Evolutionary conservation across 495 filamentous ascomycete species (phyloP), one percentile per base, ranked within the genome.

Genomic region (Daldinia childiae): DNA sequence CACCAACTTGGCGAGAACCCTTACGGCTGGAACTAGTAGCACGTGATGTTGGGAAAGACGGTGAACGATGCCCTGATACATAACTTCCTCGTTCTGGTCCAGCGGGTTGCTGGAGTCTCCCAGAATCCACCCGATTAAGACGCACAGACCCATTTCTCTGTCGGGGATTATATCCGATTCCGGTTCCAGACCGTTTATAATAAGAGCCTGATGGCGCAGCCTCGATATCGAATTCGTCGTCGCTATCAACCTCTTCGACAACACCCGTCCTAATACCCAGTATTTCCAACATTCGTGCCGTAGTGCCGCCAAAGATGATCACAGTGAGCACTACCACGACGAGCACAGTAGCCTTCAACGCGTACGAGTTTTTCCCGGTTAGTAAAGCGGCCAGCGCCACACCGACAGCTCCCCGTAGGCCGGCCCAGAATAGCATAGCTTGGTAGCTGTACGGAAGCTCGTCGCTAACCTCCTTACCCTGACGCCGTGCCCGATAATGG

Each of bases 141-240:
- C 79, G 76, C 12, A 77, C 69, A 43, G 76, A 76, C 58, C 76
- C 76, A 66, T 77, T 77, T 58, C 51, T 79, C 66, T 84, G 82
- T 64, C 88, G 88, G n/a, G 94, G 91, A 17, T 82, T 90, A 70
- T 92, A 91, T 32, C 93, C 94, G 43, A 94, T 83, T 6, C 85
- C 92, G 41, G 81, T 85, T 50, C 85, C 90, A 65, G 88, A 87
- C 66, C 86, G 87, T 79, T 94, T 94, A 78, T 92, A 91, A 77
- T 92, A 95, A 7, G 90, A 90, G 32, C 82, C 81, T 21, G 89
- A 89, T 30, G 86, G 82, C 62, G 93, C 88, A 41, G 92, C 88
- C 77, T 99, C 95, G 62, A 97, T 99, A 76, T 99, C 95, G 72
- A 99, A 99, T 76, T 99, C 95, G 77, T 99, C 95, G 76, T 99